Evolutionary conservation across 371 early-diverging fungal genomes (phyloP).

Genomic region (Rhizopus arrhizus): DNA sequence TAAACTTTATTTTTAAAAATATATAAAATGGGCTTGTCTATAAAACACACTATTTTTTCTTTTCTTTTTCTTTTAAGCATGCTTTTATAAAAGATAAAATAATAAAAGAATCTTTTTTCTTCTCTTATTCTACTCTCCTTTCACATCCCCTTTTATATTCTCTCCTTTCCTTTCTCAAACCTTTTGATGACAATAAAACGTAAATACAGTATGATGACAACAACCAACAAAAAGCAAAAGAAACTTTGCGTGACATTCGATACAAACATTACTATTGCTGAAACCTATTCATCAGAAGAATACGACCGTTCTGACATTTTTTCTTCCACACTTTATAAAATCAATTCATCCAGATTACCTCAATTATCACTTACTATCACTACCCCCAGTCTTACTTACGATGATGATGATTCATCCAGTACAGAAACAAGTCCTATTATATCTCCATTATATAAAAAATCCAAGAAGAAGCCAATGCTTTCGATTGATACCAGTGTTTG

Average conservation of each 20-base stretch:
- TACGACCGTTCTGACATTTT: slow-evolving; percentile 63
- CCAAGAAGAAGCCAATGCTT: slow-evolving; percentile 25
- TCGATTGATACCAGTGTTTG: slow-evolving; percentile 33
- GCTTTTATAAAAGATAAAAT: background rate
- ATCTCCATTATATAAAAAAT: slow-evolving; percentile 13
- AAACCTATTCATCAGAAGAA: slow-evolving; percentile 67
- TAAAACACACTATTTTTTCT: background rate
- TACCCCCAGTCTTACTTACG: slow-evolving; percentile 5
- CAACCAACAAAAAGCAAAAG: slow-evolving; percentile 1
- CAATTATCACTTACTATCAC: slow-evolving; percentile 23
- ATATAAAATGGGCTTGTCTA: background rate
- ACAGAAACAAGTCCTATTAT: slow-evolving; percentile 23
- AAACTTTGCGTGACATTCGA: slow-evolving; percentile 17
- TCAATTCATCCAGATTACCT: slow-evolving; percentile 25
- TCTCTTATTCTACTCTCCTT: background rate
- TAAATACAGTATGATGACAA: slow-evolving; percentile 14
- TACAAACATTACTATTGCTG: slow-evolving; percentile 36
- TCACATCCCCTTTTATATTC: background rate
- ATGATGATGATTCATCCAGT: slow-evolving; percentile 22
- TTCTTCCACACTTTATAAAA: slow-evolving; percentile 28
- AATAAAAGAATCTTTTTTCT: background rate
- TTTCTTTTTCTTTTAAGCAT: background rate
- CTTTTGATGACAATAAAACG: background rate
- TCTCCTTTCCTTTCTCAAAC: slow-evolving; percentile 3
- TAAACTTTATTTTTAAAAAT: background rate